These are phyloP conservation scores for Silene vulgaris DNA, from an alignment of 179 eudicot genomes.

Conservation along the genomic window DNA sequence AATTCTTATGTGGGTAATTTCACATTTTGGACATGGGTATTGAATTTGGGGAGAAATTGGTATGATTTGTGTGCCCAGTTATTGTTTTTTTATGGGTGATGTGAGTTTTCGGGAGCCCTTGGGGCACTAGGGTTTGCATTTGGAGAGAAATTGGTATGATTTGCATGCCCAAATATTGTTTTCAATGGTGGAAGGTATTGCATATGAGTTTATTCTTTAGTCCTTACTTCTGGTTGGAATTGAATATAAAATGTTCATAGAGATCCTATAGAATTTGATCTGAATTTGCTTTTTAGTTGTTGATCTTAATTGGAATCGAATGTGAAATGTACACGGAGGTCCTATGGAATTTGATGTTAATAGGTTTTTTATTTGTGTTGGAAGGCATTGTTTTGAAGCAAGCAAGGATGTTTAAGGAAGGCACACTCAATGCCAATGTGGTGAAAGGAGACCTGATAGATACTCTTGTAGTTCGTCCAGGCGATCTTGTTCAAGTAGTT, in stretches of 20 bases:
- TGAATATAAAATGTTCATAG: background rate
- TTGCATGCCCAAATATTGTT: background rate
- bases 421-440: conserved; percentile 49
- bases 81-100: too few relatives aligned
- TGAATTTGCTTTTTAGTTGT: conserved; percentile 20
- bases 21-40: background rate
- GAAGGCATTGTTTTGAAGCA: conserved; percentile 80
- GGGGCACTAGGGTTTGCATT: background rate
- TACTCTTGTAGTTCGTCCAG: conserved; percentile 60
- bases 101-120: too few relatives aligned
- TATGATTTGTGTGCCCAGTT: too few relatives aligned
- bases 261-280: background rate
- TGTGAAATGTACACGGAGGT: conserved; percentile 5
- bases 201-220: conserved; percentile 17
- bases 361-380: conserved; percentile 23
- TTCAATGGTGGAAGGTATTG: background rate
- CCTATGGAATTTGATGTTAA: conserved; percentile 6
- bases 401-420: conserved; percentile 71
- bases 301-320: conserved; percentile 10
- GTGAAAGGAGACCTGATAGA: conserved; percentile 50
- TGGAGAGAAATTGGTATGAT: conserved; percentile 6
- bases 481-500: conserved; percentile 93
- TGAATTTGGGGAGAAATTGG: conserved; percentile 2
- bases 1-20: background rate
- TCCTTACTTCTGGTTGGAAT: conserved; percentile 17